Conservation (phyloP, 2,329 filamentous ascomycete genomes). For the Xylaria sp. region DNA sequence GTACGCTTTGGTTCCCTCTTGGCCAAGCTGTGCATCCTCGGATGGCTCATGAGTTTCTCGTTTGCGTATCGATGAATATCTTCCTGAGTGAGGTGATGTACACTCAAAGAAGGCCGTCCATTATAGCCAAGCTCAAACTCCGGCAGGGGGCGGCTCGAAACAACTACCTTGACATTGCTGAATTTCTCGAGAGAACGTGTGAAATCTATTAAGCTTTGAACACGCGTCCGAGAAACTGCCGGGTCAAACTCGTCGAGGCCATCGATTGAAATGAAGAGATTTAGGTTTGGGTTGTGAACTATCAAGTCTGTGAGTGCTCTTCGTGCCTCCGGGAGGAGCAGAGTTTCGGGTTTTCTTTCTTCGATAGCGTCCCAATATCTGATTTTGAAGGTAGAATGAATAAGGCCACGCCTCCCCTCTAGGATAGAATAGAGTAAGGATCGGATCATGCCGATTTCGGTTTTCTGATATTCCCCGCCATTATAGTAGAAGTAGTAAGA, state of each 20-base stretch:
- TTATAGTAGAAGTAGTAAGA: slow-evolving; percentile 41
- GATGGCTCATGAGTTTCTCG: slow-evolving; percentile 31
- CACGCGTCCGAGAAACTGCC: slow-evolving; percentile 29
- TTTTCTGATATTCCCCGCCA: slow-evolving; percentile 37
- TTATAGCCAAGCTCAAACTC: slow-evolving; percentile 36
- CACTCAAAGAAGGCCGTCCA: slow-evolving; percentile 25
- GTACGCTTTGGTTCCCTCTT: slow-evolving; percentile 16
- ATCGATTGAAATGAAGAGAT: slow-evolving; percentile 40
- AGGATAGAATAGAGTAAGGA: slow-evolving; percentile 38
- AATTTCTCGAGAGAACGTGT: slow-evolving; percentile 21
- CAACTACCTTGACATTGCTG: slow-evolving; percentile 37
- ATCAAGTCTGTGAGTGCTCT: slow-evolving; percentile 31
- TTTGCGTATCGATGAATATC: slow-evolving; percentile 37
- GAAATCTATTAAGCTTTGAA: slow-evolving; percentile 34
- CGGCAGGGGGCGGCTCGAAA: slow-evolving; percentile 38
- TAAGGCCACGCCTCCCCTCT: slow-evolving; percentile 27
- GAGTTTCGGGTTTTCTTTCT: background rate
- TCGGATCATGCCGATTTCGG: slow-evolving; percentile 37
- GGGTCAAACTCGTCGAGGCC: slow-evolving; percentile 44
- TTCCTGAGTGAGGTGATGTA: slow-evolving; percentile 37
- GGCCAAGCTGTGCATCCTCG: slow-evolving; percentile 30
- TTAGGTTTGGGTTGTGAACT: slow-evolving; percentile 6
- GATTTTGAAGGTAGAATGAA: slow-evolving; percentile 31
- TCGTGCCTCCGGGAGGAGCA: slow-evolving; percentile 32
- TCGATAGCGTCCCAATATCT: slow-evolving; percentile 22